These are phyloP conservation scores for Capsella bursapastoris DNA, from an alignment of 345 rosid genomes.

Conservation along the genomic window DNA sequence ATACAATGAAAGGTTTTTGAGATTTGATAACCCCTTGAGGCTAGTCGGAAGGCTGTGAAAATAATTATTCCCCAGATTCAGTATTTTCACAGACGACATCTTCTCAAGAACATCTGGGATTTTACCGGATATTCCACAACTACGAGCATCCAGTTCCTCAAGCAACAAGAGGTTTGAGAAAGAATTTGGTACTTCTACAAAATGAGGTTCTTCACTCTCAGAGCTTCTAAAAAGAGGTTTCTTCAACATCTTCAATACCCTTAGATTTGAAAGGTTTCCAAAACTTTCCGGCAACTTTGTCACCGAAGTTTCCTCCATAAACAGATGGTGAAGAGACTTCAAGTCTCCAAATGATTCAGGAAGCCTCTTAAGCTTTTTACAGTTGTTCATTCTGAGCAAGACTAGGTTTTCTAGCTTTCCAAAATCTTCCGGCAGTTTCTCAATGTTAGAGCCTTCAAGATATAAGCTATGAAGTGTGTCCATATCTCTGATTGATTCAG, in stretches of 20 bases:
- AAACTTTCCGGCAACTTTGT: conserved; percentile 35
- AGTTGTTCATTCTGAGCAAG: conserved; percentile 5
- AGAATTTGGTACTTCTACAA: conserved; percentile 25
- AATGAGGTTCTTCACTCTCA: conserved; percentile 6
- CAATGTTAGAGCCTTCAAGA: conserved; percentile 38
- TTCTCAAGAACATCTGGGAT: conserved; percentile 36
- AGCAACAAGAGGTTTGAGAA: conserved; percentile 39
- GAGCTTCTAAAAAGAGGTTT: conserved; percentile 38
- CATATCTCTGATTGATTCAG: conserved; percentile 30
- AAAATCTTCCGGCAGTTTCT: conserved; percentile 29
- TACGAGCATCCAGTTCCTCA: conserved; percentile 42
- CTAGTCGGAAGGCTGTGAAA: conserved; percentile 37
- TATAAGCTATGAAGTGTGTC: conserved; percentile 27
- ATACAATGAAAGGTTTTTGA: conserved; percentile 26
- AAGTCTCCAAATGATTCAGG: conserved; percentile 41
- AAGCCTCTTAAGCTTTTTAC: conserved; percentile 36
- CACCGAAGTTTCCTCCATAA: conserved; percentile 22
- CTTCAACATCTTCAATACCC: conserved; percentile 36
- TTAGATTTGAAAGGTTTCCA: conserved; percentile 42
- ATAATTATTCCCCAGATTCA: conserved; percentile 35
- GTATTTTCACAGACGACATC: conserved; percentile 11
- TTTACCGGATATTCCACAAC: conserved; percentile 36
- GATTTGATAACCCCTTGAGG: conserved; percentile 28
- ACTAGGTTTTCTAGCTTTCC: conserved; percentile 41
- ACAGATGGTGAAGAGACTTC: conserved; percentile 31